A percentile compares a stretch with the other conserved stretches of the same genome.
Evolutionary conservation across 2,329 filamentous ascomycete species (phyloP).

Genomic region (Neopestalotiopsis clavispora): DNA sequence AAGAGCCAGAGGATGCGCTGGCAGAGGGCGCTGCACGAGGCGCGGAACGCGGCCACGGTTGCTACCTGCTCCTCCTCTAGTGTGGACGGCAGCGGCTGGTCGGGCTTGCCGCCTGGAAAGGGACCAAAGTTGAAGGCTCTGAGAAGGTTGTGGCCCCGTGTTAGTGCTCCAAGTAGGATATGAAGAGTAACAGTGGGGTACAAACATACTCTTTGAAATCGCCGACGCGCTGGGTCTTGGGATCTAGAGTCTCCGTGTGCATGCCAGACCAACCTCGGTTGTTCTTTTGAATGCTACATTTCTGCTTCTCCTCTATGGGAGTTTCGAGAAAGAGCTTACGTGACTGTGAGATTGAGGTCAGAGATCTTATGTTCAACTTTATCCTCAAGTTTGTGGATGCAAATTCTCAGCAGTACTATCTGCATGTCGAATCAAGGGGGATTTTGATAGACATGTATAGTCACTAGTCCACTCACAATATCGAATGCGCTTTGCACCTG

Average conservation of each 20-base stretch:
- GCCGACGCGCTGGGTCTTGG: conserved; percentile 78
- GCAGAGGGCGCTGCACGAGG: conserved; percentile 75
- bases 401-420: not conserved
- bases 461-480: conserved; percentile 57
- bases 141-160: not conserved
- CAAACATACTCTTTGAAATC: conserved; percentile 82
- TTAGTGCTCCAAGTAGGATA: not conserved
- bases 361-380: not conserved
- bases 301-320: conserved; percentile 72
- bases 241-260: conserved; percentile 88
- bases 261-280: conserved; percentile 91
- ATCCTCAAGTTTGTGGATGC: not conserved
- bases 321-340: conserved; percentile 71
- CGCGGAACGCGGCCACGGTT: conserved; percentile 69
- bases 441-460: not conserved
- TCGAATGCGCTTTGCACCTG: conserved; percentile 75
- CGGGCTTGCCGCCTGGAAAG: conserved; percentile 70
- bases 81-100: conserved; percentile 75
- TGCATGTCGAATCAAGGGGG: too few relatives aligned
- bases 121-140: conserved; percentile 81
- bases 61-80: conserved; percentile 61
- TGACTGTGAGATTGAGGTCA: conserved; percentile 54
- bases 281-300: conserved; percentile 76
- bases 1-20: conserved; percentile 76
- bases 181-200: too few relatives aligned